Base-by-base conservation (phyloP, 1,284 basidiomycete genomes). In the Cryptococcus sp. region DNA sequence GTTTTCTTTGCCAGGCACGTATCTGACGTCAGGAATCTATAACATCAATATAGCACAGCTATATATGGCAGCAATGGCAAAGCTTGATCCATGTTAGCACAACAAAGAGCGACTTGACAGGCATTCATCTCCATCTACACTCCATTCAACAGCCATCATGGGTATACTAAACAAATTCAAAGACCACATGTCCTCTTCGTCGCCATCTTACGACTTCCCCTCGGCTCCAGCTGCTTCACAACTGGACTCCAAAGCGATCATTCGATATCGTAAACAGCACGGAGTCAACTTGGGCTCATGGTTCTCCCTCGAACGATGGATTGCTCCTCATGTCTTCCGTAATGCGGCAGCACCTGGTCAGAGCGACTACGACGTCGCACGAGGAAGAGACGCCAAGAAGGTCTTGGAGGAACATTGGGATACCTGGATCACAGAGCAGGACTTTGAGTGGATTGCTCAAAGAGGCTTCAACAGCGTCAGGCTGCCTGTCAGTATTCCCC, bases 341-440 rank as follows among this genome's bases (percentile, higher is more conserved):
- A 75, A 74, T 26, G 87, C 87, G 15, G 75, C 66, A 22, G 64
- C 74, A 29, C 86, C 86, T 5, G 85, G 81, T 0, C 83, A 88
- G 63, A 89, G 87, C 66, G 89, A 91, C 71, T 80, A 87, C 44
- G 89, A 93, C 73, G 82, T 92, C 11, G 89, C 88, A 8, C 81
- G 77, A 20, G 88, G 88, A 1, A 53, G 76, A 17, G 61, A 74
- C 50, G 87, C 87, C 1, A 85, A 84, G 69, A 73, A 80, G 55
- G 81, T 85, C 5, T 79, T 94, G 29, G 88, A 93, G 69, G 73
- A 78, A 8, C 91, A 93, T 75, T 93, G 90, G 89, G 88, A 90
- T 73, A 83, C 79, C 1, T 91, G 88, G 87, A 84, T 92, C 43
- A 82, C 79, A 1, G 83, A 86, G 26, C 76, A 77, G 0, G 89